phyloP scores from a whole-genome alignment of 2,329 filamentous ascomycete species.

The Microdochium nivale region DNA sequence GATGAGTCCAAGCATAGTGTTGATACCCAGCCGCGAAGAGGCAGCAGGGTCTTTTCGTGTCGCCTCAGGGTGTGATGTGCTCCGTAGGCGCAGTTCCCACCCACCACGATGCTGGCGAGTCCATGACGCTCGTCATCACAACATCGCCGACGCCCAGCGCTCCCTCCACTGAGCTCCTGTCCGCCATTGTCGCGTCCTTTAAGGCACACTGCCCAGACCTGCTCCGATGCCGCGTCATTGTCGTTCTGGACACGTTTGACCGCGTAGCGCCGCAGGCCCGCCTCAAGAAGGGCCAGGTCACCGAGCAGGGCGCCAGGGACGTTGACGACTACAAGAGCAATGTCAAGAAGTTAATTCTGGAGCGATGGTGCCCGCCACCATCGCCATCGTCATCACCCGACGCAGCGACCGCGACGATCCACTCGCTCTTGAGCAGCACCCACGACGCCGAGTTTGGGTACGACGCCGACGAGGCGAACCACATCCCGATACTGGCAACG shows the following conservation, averaged over 20 bases:
- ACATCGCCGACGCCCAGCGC: constrained; percentile 47
- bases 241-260: constrained; percentile 45
- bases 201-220: constrained; percentile 29
- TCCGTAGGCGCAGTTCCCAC: neutral
- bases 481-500: constrained; percentile 25
- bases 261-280: constrained; percentile 31
- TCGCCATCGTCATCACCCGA: too few relatives aligned
- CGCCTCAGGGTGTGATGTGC: neutral
- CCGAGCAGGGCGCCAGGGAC: constrained; percentile 29
- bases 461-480: constrained; percentile 21
- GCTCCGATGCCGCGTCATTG: constrained; percentile 32
- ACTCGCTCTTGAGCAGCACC: neutral
- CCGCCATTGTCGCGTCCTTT: constrained; percentile 36
- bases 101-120: neutral
- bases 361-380: neutral
- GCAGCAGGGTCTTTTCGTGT: too few relatives aligned
- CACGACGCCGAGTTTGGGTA: constrained; percentile 39
- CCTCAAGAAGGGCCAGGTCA: constrained; percentile 46
- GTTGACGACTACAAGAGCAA: constrained; percentile 38
- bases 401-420: neutral
- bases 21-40: too few relatives aligned
- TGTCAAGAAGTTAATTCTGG: constrained; percentile 29
- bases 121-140: constrained; percentile 39
- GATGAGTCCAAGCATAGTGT: too few relatives aligned
- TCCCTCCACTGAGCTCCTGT: constrained; percentile 42